Evolutionary conservation across 768 basidiomycete genomes (phyloP).

Genomic region (Dacryopinax primogenitus): DNA sequence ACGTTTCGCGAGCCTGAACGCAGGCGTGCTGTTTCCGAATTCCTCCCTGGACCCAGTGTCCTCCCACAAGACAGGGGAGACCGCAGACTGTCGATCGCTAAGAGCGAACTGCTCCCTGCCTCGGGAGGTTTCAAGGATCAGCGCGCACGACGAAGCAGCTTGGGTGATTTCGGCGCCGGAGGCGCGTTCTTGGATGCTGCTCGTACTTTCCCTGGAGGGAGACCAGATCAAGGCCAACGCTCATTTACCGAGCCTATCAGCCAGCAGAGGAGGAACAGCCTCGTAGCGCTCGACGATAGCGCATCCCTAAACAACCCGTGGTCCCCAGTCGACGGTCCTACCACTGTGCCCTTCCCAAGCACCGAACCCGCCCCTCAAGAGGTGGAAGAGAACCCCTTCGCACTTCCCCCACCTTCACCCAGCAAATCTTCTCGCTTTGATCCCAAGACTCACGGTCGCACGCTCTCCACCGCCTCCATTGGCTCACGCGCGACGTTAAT

Average conservation of each 20-base stretch:
- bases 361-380: slow-evolving; percentile 15
- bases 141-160: slow-evolving; percentile 46
- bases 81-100: background rate
- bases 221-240: background rate
- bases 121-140: background rate
- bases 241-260: background rate
- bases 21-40: slow-evolving; percentile 65
- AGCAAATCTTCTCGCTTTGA: slow-evolving; percentile 61
- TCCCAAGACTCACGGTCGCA: slow-evolving; percentile 59
- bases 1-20: slow-evolving; percentile 47
- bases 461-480: slow-evolving; percentile 37
- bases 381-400: slow-evolving; percentile 52
- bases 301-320: background rate
- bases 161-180: slow-evolving; percentile 45
- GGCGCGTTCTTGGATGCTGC: slow-evolving; percentile 35
- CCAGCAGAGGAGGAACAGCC: background rate
- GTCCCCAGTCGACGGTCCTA: slow-evolving; percentile 8
- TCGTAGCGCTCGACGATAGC: background rate
- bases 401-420: slow-evolving; percentile 49
- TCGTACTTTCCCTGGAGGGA: background rate
- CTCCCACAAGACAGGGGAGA: background rate
- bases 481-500: slow-evolving; percentile 6
- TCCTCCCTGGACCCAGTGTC: background rate
- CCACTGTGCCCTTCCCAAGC: slow-evolving; percentile 12
- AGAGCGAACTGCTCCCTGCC: background rate